Evolutionary conservation across 2,329 filamentous ascomycete species (phyloP).

Genomic region (Fusarium sp.): DNA sequence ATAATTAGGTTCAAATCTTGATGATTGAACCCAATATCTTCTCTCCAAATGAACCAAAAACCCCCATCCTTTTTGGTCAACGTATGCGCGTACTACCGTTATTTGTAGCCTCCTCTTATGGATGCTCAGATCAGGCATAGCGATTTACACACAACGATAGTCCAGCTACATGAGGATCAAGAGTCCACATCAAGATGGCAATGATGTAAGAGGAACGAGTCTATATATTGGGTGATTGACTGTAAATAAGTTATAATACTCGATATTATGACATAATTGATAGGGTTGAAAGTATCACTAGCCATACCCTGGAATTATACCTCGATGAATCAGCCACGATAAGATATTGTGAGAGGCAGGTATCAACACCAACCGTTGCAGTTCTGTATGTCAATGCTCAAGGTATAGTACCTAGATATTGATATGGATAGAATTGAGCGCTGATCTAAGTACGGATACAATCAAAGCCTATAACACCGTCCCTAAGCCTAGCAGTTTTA

Average conservation of each 20-base stretch:
- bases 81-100: no score
- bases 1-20: no score
- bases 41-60: no score
- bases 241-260: background rate
- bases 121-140: no score
- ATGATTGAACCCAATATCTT: no score
- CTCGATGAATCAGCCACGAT: slow-evolving; percentile 5
- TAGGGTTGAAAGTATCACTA: no score
- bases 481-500: background rate
- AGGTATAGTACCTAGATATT: background rate
- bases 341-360: background rate
- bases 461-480: background rate
- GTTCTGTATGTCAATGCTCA: background rate
- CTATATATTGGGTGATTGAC: background rate
- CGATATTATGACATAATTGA: no score
- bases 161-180: background rate
- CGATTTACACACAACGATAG: background rate
- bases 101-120: no score
- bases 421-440: background rate
- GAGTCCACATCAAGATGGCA: background rate
- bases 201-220: background rate
- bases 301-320: slow-evolving; percentile 1
- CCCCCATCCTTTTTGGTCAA: no score
- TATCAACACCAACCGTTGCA: background rate
- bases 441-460: background rate